Evolutionary conservation across 2,329 filamentous ascomycete genomes (phyloP), one percentile per base, ranked within the genome.

Genomic region (Ceratocystis eucalypticola): DNA sequence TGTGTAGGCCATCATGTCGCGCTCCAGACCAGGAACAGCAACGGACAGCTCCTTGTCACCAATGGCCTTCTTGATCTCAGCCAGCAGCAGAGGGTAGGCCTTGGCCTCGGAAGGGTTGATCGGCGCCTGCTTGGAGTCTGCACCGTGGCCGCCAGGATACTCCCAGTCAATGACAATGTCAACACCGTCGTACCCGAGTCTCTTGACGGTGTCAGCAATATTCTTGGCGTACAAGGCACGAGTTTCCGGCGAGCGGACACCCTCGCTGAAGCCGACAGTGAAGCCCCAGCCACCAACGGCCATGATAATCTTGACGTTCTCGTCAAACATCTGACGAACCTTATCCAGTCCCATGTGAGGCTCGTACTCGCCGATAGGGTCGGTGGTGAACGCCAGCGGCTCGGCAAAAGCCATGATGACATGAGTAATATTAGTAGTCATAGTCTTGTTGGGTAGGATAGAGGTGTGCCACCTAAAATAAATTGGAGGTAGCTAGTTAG

Each of bases 221-320:
- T 88, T 88, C 57, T 77, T 77, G 1, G 87, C 85, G 74, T 87
- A 91, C 7, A 75, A 75, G 68, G 78, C 76, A 17, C 85, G 81
- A 1, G 79, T 80, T 1, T 74, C 70, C 1, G 80, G 77, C 2
- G 79, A 78, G 63, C 77, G 78, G 1, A 84, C 82, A 0, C 81
- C 86, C 12, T 72, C 73, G 0, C 80, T 79, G 71, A 88, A 91
- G 0, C 86, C 87, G 6, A 74, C 73, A 0, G 81, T 84, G 68
- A 89, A 85, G 0, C 86, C 87, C 88, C 88, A 91, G 64, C 88
- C 88, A 12, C 88, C 88, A 69, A 91, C 83, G 22, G 88, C 87
- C 50, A 91, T 79, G 76, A 87, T 80, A 25, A 91, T 74, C 70
- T 87, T 85, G 20, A 85, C 84, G 30, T 77, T 77, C 0, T 74